phyloP scores from a whole-genome alignment of 2,329 filamentous ascomycete genomes.

The Colletotrichum coccodes region DNA sequence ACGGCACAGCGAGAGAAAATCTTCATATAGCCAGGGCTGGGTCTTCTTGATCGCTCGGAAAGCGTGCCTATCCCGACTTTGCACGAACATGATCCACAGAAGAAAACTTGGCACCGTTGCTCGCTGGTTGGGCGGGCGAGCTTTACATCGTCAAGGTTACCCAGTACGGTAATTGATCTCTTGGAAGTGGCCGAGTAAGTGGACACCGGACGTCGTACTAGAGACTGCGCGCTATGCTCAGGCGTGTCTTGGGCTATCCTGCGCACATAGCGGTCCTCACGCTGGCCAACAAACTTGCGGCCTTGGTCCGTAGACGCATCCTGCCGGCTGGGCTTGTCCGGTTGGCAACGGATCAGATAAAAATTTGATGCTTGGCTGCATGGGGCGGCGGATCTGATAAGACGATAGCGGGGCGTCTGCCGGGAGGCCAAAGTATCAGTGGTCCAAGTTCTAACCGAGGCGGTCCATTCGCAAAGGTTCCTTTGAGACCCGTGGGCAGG shows the following conservation, averaged over 20 bases:
- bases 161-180: background rate
- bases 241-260: background rate
- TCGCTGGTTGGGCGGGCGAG: constrained; percentile 6
- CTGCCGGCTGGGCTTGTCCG: constrained; percentile 12
- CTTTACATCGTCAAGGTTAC: background rate
- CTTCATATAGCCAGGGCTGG: constrained; percentile 1
- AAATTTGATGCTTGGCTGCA: constrained; percentile 18
- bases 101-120: constrained; percentile 5
- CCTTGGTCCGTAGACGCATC: background rate
- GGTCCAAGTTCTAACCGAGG: background rate
- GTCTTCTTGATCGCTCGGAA: background rate
- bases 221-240: background rate
- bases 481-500: no score
- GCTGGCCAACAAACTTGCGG: constrained; percentile 3
- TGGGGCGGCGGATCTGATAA: constrained; percentile 27
- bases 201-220: background rate
- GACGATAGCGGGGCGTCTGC: constrained; percentile 9
- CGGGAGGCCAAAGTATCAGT: background rate
- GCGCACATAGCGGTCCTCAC: background rate
- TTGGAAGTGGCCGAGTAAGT: background rate
- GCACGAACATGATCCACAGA: constrained; percentile 10
- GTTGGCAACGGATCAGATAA: constrained; percentile 25
- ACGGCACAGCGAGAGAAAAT: background rate
- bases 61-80: constrained; percentile 14
- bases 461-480: background rate